A percentile compares a stretch with the other conserved stretches of the same genome.
Evolutionary conservation across 768 basidiomycete genomes (phyloP).

Genomic region (Grammothele lineata): DNA sequence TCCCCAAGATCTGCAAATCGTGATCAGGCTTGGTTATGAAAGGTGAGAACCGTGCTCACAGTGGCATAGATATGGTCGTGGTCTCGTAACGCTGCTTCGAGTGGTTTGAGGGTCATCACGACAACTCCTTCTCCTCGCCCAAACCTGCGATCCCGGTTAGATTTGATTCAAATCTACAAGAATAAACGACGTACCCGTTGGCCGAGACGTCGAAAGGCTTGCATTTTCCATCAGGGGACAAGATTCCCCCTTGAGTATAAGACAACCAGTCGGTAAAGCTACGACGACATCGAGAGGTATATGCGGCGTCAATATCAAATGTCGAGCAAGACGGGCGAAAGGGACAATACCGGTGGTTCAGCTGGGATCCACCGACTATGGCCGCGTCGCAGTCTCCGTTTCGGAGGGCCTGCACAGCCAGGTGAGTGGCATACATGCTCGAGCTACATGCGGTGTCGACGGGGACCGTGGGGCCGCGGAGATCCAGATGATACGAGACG

Average conservation of each 20-base stretch:
- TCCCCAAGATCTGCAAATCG: conserved; percentile 34
- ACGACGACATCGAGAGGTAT: background rate
- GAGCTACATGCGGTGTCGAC: conserved; percentile 50
- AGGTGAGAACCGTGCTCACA: conserved; percentile 25
- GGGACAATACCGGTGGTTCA: conserved; percentile 43
- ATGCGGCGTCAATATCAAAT: background rate
- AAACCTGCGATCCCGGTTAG: conserved; percentile 25
- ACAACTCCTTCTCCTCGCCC: conserved; percentile 35
- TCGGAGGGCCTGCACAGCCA: conserved; percentile 41
- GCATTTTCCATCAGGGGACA: conserved; percentile 38
- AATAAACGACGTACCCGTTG: conserved; percentile 32
- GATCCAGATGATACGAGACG: conserved; percentile 38
- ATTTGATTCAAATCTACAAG: no score
- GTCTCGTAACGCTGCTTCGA: conserved; percentile 35
- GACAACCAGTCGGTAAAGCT: conserved; percentile 33
- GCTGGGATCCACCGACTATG: conserved; percentile 41
- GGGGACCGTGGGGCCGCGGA: conserved; percentile 45
- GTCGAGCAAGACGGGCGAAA: conserved; percentile 6
- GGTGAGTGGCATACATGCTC: conserved; percentile 42
- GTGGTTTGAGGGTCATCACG: conserved; percentile 37
- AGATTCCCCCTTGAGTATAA: conserved; percentile 35
- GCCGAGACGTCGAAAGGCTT: conserved; percentile 42
- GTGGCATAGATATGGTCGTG: conserved; percentile 38
- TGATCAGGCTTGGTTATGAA: no score
- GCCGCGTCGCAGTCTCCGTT: conserved; percentile 45